Percentiles rank a stretch among this genome's conserved stretches.
Evolutionary conservation across 192 early-diverging fungal genomes (phyloP).

Genomic region (Pilaira anomala): DNA sequence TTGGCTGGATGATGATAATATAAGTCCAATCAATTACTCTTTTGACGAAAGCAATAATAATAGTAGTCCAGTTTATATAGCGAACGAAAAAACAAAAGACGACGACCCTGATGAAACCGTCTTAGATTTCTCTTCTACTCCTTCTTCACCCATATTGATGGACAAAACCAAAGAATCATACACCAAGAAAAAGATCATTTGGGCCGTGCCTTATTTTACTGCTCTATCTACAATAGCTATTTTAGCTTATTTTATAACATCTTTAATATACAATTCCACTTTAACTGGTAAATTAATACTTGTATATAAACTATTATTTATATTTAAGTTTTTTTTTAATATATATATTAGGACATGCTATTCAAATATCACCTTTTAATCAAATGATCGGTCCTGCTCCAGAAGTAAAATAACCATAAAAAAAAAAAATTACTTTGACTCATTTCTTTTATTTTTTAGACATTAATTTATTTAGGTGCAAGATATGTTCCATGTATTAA

Average conservation of each 20-base stretch:
- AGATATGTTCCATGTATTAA: neutral
- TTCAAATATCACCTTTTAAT: slow-evolving; percentile 3
- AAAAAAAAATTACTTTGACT: neutral
- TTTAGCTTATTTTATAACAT: neutral
- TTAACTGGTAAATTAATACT: neutral
- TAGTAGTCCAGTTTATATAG: too few relatives aligned
- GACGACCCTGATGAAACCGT: too few relatives aligned
- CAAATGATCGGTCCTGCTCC: neutral
- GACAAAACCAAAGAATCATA: too few relatives aligned
- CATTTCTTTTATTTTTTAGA: neutral
- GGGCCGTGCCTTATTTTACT: slow-evolving; percentile 1
- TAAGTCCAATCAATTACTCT: too few relatives aligned
- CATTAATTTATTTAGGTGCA: neutral
- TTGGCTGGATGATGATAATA: too few relatives aligned
- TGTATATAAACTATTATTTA: too few relatives aligned
- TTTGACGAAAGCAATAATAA: too few relatives aligned
- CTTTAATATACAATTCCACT: neutral
- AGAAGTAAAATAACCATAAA: neutral
- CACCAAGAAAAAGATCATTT: neutral
- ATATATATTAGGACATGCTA: neutral
- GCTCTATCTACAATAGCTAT: neutral
- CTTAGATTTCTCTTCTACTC: too few relatives aligned
- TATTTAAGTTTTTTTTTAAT: neutral
- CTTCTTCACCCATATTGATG: too few relatives aligned
- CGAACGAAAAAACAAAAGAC: too few relatives aligned